A percentile compares a stretch with the other conserved stretches of the same genome.
Conservation (phyloP, 2,329 filamentous ascomycete genomes). For the Ascochyta rabiei region DNA sequence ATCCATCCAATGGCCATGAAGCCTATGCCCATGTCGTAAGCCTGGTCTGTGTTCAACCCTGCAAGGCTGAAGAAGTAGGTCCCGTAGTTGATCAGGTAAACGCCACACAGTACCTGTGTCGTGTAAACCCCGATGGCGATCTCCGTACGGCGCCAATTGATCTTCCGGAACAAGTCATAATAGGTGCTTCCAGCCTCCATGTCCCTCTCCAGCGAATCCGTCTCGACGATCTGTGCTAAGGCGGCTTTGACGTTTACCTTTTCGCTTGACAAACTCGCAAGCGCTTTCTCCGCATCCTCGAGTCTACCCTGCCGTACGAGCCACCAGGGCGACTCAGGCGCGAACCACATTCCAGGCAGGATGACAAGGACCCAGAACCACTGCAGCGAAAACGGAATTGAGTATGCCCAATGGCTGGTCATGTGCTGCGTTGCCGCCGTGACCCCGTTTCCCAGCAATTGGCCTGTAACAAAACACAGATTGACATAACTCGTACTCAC, state of each 20-base stretch:
- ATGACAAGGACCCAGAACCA: conserved; percentile 75
- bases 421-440: conserved; percentile 59
- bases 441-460: conserved; percentile 58
- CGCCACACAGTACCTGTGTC: conserved; percentile 51
- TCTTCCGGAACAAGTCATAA: conserved; percentile 71
- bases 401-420: conserved; percentile 61
- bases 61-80: conserved; percentile 54
- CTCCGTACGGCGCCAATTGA: conserved; percentile 77
- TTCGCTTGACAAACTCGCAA: conserved; percentile 61
- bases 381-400: conserved; percentile 68
- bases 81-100: conserved; percentile 49
- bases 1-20: conserved; percentile 70
- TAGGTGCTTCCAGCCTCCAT: conserved; percentile 18
- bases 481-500: conserved; percentile 66
- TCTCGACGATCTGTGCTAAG: conserved; percentile 72
- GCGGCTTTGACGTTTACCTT: conserved; percentile 50
- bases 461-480: conserved; percentile 67
- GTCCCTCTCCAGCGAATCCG: conserved; percentile 60
- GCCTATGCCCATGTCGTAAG: conserved; percentile 54
- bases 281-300: conserved; percentile 67
- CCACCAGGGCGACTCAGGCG: conserved; percentile 72
- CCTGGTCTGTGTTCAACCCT: conserved; percentile 45
- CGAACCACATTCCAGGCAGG: conserved; percentile 66
- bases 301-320: conserved; percentile 68
- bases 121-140: conserved; percentile 58